Evolutionary conservation across 768 basidiomycete species (phyloP), one percentile per base, ranked within the genome.

Genomic region (Xanthoconium stramineum): DNA sequence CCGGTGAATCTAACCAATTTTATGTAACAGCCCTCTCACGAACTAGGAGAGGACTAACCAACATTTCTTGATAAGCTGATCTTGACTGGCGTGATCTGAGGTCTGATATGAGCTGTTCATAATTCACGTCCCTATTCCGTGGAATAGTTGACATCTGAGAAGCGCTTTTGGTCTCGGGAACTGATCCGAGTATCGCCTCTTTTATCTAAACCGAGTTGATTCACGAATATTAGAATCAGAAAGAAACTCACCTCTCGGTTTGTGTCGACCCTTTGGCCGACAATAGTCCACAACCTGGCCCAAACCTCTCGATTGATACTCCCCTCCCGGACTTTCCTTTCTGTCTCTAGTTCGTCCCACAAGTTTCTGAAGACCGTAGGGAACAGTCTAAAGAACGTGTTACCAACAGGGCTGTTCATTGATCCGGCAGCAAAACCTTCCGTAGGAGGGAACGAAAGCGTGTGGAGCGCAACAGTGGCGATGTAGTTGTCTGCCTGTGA

Each of bases 401-500:
- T 76, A 43, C 71, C 79, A 30, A 78, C 75, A 45, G 79, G 72
- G 38, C 76, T 75, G 12, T 72, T 69, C 33, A 78, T 72, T 5
- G 69, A 69, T n/a, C 80, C 78, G 3, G 79, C 69, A 11, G 82
- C 78, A 69, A 92, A 92, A 9, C 88, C 88, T 50, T 81, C 80
- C 0, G 78, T 78, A 2, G 70, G 54, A 15, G 85, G 83, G 63
- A 85, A 91, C 12, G 83, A 84, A 33, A 98, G 73, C 5, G 83
- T 80, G 69, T 96, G 91, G 35, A 98, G 75, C 5, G 93, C 94
- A 47, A 95, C 72, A 17, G 89, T 89, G 5, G 96, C 83, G 48
- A 96, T 81, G 66, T 93, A 99, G 63, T 98, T 86, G 70, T 91
- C 91, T 24, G 96, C 94, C 68, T 98, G 94, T 0, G 66, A 64